Evolutionary conservation across 352 stramenopile genomes (phyloP), one percentile per base, ranked within the genome.

Genomic region (Globisporangium splendens): DNA sequence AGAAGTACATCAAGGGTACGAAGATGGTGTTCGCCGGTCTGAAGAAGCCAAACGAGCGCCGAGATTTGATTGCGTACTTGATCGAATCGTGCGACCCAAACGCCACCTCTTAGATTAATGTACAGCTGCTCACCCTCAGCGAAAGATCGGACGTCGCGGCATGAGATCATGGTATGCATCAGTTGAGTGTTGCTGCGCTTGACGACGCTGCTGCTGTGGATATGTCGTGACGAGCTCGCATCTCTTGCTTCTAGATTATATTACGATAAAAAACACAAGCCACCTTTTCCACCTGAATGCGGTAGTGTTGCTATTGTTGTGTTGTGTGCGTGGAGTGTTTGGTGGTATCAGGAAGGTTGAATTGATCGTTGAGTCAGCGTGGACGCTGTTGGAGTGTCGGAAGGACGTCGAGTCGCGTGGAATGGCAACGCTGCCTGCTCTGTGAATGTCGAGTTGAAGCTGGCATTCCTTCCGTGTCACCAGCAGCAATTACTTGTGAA

Each of bases 1-100:
- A 99, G 93, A 99, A 99, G 88, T 99, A 99, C 95, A 99, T 99
- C 71, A 98, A 98, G 94, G 97, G 97, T 70, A 99, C 97, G 57
- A 99, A 99, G 88, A 99, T 99, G 97, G 96, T 99, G 46, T 99
- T 99, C 65, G 97, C 97, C 21, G 97, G 97, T 70, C 83, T 99
- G 57, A 99, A 99, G 91, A 99, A 99, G 88, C 83, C 92, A 24
- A 68, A 86, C 50, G 97, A 99, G 70, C 91, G 97, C 58, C 91
- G 97, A 35, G 94, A 99, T 75, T 86, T 99, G 59, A 99, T 99
- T 67, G 96, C 97, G 39, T 99, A 99, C 91, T 81, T 99, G 47
- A 97, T 99, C 76, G 72, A 95, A 56, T 68, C 89, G 48, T 66
- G 44, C 62, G 65, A 77, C 70, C 72, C 69, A 35, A 80, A 65